Base-by-base conservation (phyloP, 2,329 filamentous ascomycete species). In the Colletotrichum limetticola region DNA sequence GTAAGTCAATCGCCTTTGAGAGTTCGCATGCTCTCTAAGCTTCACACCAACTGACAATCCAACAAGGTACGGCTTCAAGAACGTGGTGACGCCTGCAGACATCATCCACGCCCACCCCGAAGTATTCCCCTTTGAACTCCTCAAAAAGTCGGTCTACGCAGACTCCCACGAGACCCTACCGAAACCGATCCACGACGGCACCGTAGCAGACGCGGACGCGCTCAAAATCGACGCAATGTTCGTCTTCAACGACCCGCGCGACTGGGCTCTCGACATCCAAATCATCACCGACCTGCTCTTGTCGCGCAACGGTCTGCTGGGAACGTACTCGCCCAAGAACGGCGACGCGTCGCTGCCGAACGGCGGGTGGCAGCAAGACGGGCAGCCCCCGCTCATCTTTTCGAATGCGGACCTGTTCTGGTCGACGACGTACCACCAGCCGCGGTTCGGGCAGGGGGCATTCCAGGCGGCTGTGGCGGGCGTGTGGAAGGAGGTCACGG, bases 161-260 rank as follows among this genome's bases (percentile, higher is more conserved):
- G 77, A 80, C 7, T 89, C 89, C 69, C 86, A 89, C 19, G 87
- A 87, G 49, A 89, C 90, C 1, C 85, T 94, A 0, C 91, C 91
- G 0, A 78, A 77, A 9, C 86, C 85, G 14, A 84, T 88, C 75
- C 82, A 85, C 64, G 80, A 87, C 49, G 78, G 81, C 53, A 73
- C 76, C 79, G 85, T 82, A 74, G 83, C 74, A 65, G 78, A 63
- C 79, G 80, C 67, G 0, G 79, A 84, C 11, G 82, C 86, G 11
- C 87, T 96, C 60, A 95, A 94, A 77, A 93, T 99, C 76, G 95
- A 97, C 79, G 95, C 95, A 32, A 91, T 98, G 32, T 93, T 98
- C 78, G 93, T 98, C 7, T 98, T 96, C 88, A 97, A 98, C 81
- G 97, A 98, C 82, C 95, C 97, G 4, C 91, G 97, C 68, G 97